Evolutionary conservation across 2,329 filamentous ascomycete genomes (phyloP), one percentile per base, ranked within the genome.

Genomic region (Colletotrichum eremochloae): DNA sequence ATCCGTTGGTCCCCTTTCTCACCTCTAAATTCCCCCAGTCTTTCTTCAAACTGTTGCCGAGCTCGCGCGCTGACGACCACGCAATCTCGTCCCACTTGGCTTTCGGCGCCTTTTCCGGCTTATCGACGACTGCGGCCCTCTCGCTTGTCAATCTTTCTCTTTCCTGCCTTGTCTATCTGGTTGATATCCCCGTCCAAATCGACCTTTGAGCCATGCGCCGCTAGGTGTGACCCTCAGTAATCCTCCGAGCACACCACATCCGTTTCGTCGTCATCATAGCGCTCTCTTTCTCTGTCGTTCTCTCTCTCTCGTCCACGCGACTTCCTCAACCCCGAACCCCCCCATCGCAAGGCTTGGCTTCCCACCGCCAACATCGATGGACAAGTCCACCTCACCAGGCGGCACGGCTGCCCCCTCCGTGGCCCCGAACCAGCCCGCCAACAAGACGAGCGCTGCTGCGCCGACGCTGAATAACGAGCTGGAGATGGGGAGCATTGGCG

Each of bases 391-490:
- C 63, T 75, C 81, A 63, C 75, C 77, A 53, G 80, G 81, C 77
- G 81, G 80, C 78, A 76, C 77, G 71, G 77, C 79, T 31, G 78
- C 78, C 69, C 79, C 80, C 69, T 82, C 84, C 66, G 81, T 82
- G 61, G 82, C 86, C 60, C 87, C 89, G 56, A 83, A 84, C 57
- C 89, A 89, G 74, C 88, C 88, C 31, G 84, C 87, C 55, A 83
- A 86, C 60, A 92, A 92, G 76, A 83, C 85, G 63, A 80, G 83
- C 56, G 85, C 83, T 20, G 88, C 84, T 4, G 84, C 85, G 46
- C 88, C 89, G 11, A 88, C 88, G 77, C 82, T 91, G 75, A 90
- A 87, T 79, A 86, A 84, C 78, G 87, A 87, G 75, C 82, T 89
- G 81, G 88, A 90, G 77, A 84, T 89, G 81, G 87, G 86, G 15